Conservation (phyloP, 2,329 filamentous ascomycete species). For the Leptographium galeiforme region DNA sequence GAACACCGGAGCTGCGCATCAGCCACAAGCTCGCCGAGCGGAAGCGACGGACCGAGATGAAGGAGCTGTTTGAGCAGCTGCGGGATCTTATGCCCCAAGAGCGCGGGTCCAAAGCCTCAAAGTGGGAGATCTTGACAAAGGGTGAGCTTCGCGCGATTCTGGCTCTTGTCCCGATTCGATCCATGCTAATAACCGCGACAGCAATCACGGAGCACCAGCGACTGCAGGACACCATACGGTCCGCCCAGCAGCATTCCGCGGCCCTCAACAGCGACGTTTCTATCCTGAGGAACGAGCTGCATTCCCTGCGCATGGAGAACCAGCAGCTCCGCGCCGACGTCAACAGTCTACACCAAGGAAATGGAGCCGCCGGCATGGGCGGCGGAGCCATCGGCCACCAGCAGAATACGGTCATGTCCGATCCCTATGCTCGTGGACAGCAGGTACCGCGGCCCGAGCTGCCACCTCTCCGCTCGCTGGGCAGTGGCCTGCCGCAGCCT, state of each 20-base stretch:
- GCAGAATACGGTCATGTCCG: conserved; percentile 7
- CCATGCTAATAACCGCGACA: conserved; percentile 15
- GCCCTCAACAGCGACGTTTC: conserved; percentile 30
- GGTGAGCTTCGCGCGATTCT: conserved; percentile 33
- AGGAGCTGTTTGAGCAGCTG: conserved; percentile 70
- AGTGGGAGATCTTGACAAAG: conserved; percentile 82
- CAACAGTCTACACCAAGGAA: conserved; percentile 11
- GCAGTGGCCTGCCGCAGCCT: conserved; percentile 23
- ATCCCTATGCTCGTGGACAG: conserved; percentile 16
- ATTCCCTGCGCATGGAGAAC: conserved; percentile 32
- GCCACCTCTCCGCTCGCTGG: conserved; percentile 42
- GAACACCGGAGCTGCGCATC: conserved; percentile 68
- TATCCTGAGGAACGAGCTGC: conserved; percentile 34
- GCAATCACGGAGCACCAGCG: conserved; percentile 50
- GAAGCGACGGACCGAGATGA: conserved; percentile 78
- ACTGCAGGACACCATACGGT: conserved; percentile 34
- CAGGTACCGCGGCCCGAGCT: conserved; percentile 30
- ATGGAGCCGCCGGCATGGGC: neutral
- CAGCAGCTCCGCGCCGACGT: conserved; percentile 29
- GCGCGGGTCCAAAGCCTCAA: conserved; percentile 71
- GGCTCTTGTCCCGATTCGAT: no score
- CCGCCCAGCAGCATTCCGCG: conserved; percentile 31
- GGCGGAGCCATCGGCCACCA: conserved; percentile 8
- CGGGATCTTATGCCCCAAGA: conserved; percentile 68
- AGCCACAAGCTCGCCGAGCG: conserved; percentile 78